phyloP scores from a whole-genome alignment of 768 basidiomycete species.

The Melanogaster broomeanus region DNA sequence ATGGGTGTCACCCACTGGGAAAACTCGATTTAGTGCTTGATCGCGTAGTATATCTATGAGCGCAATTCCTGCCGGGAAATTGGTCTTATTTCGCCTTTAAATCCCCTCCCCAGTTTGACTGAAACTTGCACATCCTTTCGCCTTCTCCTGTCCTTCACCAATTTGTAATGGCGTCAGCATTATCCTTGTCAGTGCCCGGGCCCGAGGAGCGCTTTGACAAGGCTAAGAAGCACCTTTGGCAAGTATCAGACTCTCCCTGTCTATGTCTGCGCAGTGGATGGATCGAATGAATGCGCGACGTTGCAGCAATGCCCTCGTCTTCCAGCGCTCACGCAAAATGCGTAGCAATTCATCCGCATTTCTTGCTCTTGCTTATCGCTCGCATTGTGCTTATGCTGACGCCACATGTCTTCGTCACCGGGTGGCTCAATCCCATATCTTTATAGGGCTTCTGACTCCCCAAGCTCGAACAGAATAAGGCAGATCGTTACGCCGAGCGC shows the following conservation, averaged over 20 bases:
- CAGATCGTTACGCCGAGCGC: slow-evolving; percentile 13
- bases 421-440: slow-evolving; percentile 17
- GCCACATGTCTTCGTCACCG: slow-evolving; percentile 29
- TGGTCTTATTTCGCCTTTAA: slow-evolving; percentile 30
- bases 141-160: slow-evolving; percentile 21
- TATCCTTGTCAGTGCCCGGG: slow-evolving; percentile 16
- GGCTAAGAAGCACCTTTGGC: slow-evolving; percentile 38
- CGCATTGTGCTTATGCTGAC: slow-evolving; percentile 27
- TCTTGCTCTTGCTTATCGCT: slow-evolving; percentile 22
- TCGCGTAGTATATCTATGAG: slow-evolving; percentile 43
- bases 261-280: slow-evolving; percentile 5
- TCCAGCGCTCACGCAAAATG: slow-evolving; percentile 10
- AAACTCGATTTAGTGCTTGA: slow-evolving; percentile 39
- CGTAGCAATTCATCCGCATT: slow-evolving; percentile 9
- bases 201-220: slow-evolving; percentile 36
- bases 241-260: slow-evolving; percentile 18
- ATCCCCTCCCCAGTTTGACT: slow-evolving; percentile 25
- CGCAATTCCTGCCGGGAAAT: slow-evolving; percentile 38
- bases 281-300: slow-evolving; percentile 10
- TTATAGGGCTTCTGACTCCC: slow-evolving; percentile 33
- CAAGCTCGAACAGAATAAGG: slow-evolving; percentile 21
- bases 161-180: slow-evolving; percentile 25
- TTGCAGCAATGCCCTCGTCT: slow-evolving; percentile 9
- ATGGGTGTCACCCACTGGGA: slow-evolving; percentile 36
- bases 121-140: slow-evolving; percentile 25